Conservation (phyloP, 768 basidiomycete species). For the Boletus tomentosulus region DNA sequence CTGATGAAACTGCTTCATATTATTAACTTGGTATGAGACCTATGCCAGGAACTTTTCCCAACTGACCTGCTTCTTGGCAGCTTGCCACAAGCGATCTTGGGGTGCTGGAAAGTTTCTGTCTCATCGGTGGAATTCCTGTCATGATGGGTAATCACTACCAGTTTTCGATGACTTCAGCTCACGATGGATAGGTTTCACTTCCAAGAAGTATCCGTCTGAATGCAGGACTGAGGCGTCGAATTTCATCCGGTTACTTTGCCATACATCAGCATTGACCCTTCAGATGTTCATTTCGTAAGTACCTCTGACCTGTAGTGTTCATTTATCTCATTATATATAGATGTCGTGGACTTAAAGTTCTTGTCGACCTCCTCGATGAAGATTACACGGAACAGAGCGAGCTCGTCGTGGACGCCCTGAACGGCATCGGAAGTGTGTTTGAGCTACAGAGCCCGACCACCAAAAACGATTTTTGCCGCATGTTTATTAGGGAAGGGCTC, state of each 20-base stretch:
- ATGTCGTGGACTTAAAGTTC: slow-evolving; percentile 90
- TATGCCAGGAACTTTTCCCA: neutral
- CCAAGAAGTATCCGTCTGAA: slow-evolving; percentile 89
- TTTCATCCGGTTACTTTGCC: slow-evolving; percentile 88
- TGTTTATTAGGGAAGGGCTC: slow-evolving; percentile 95
- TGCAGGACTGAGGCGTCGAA: slow-evolving; percentile 94
- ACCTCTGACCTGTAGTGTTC: neutral
- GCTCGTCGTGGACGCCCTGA: slow-evolving; percentile 87
- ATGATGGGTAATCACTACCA: slow-evolving; percentile 67
- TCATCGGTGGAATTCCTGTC: slow-evolving; percentile 93
- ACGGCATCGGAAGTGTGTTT: slow-evolving; percentile 93
- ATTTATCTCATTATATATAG: slow-evolving; percentile 35
- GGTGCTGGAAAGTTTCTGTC: slow-evolving; percentile 91
- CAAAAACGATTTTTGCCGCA: slow-evolving; percentile 96
- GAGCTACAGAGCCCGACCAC: slow-evolving; percentile 95
- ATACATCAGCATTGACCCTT: slow-evolving; percentile 87
- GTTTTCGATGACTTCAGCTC: slow-evolving; percentile 1
- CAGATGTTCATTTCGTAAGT: slow-evolving; percentile 99
- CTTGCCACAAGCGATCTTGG: slow-evolving; percentile 71
- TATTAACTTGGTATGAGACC: slow-evolving; percentile 66
- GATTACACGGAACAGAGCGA: slow-evolving; percentile 90
- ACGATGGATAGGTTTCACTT: slow-evolving; percentile 68
- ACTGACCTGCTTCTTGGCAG: slow-evolving; percentile 28
- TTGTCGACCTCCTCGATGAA: slow-evolving; percentile 95
- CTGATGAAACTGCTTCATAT: slow-evolving; percentile 82